A percentile compares a stretch with the other conserved stretches of the same genome.
These are phyloP conservation scores for Lipomyces anomalus DNA, from an alignment of 805 yeast species.

Conservation along the genomic window DNA sequence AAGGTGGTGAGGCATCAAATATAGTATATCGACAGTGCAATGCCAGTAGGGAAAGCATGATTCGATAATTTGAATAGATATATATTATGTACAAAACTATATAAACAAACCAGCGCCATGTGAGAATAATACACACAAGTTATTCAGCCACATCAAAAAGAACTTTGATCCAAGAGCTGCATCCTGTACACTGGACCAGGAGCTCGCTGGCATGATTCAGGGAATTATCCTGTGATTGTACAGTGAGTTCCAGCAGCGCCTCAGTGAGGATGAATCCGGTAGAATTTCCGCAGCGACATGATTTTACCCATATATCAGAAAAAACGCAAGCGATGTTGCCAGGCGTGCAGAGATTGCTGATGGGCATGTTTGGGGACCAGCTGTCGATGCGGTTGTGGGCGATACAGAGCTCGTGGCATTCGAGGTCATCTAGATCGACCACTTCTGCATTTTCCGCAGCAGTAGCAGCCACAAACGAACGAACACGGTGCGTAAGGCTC, in stretches of 20 bases:
- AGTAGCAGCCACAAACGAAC: not conserved
- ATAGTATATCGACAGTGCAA: not conserved
- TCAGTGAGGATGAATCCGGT: constrained; percentile 59
- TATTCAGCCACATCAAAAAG: constrained; percentile 39
- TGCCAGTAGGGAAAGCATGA: not conserved
- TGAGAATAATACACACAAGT: constrained; percentile 2
- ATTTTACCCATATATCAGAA: constrained; percentile 29
- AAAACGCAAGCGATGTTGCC: constrained; percentile 1
- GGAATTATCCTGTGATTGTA: constrained; percentile 36
- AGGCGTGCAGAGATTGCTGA: not conserved
- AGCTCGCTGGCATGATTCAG: constrained; percentile 56
- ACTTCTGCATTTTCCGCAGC: constrained; percentile 50
- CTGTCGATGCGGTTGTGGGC: constrained; percentile 19
- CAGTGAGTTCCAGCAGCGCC: constrained; percentile 46
- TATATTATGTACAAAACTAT: not conserved
- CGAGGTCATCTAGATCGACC: constrained; percentile 59
- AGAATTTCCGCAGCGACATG: constrained; percentile 40
- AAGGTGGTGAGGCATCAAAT: constrained; percentile 1
- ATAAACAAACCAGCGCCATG: not conserved
- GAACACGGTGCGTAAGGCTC: constrained; percentile 35
- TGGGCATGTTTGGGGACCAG: constrained; percentile 1
- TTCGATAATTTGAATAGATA: not conserved
- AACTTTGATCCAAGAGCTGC: constrained; percentile 83
- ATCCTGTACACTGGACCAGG: constrained; percentile 71
- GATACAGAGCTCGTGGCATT: constrained; percentile 34